Conservation (phyloP, 768 basidiomycete species). For the Dictyophora rubrovolvata region DNA sequence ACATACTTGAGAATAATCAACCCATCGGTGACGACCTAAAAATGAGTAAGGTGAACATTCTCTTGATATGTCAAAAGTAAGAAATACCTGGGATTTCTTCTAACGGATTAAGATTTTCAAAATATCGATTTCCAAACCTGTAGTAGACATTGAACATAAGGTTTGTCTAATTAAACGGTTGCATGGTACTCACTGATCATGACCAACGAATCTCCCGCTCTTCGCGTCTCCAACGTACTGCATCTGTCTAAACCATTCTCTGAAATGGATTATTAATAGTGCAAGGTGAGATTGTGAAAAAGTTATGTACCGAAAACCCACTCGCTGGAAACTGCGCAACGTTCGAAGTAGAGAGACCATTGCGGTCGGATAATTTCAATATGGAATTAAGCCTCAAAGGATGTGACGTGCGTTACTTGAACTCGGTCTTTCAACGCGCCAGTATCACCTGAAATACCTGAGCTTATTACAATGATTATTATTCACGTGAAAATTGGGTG, state of each 20-base stretch:
- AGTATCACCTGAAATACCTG: no score
- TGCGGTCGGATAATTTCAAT: slow-evolving; percentile 7
- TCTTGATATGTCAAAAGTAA: not conserved
- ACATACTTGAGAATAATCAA: slow-evolving; percentile 80
- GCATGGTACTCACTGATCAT: slow-evolving; percentile 64
- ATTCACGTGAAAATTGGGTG: no score
- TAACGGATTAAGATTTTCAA: slow-evolving; percentile 77
- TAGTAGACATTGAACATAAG: not conserved
- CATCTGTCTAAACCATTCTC: slow-evolving; percentile 83
- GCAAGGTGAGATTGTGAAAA: not conserved
- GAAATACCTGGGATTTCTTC: slow-evolving; percentile 80
- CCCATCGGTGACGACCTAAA: slow-evolving; percentile 90
- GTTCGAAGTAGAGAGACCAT: slow-evolving; percentile 73
- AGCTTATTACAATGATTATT: no score
- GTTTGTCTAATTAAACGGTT: not conserved
- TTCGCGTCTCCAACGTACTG: slow-evolving; percentile 95
- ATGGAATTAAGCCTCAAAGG: not conserved
- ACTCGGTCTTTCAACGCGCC: not conserved
- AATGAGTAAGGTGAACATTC: slow-evolving; percentile 5
- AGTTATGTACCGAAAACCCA: slow-evolving; percentile 44
- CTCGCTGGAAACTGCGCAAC: slow-evolving; percentile 62
- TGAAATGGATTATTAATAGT: not conserved
- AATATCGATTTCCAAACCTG: slow-evolving; percentile 92
- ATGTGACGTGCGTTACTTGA: not conserved
- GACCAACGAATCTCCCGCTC: slow-evolving; percentile 63